Evolutionary conservation across 164 flowering plant species (phyloP).

Genomic region (Litsea cubeba): DNA sequence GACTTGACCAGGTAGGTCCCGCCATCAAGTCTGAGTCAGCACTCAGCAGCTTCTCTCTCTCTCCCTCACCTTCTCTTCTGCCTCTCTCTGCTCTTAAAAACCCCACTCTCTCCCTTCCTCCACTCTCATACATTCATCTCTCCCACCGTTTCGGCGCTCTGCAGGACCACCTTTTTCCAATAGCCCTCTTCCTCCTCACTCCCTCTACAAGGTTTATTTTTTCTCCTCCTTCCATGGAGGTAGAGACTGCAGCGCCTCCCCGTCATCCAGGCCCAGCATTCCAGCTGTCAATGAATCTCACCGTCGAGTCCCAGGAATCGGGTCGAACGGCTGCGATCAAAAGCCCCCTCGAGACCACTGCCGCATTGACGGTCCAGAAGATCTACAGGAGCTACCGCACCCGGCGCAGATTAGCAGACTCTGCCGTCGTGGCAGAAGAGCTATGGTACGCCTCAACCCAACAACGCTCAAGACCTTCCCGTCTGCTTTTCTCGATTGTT

Average conservation of each 20-base stretch:
- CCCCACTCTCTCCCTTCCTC: background rate
- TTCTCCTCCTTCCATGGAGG: background rate
- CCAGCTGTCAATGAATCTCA: background rate
- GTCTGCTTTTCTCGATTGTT: background rate
- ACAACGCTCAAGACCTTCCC: too few relatives aligned
- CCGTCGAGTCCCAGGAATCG: background rate
- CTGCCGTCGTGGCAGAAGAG: constrained; percentile 78
- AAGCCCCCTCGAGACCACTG: constrained; percentile 2
- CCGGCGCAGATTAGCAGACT: constrained; percentile 79
- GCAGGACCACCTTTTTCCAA: background rate
- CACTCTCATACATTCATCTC: background rate
- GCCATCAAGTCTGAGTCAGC: background rate
- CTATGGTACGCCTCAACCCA: constrained; percentile 43
- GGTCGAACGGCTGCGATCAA: background rate
- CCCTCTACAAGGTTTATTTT: background rate
- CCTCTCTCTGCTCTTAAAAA: background rate
- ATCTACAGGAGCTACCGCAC: constrained; percentile 73
- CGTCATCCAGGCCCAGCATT: background rate
- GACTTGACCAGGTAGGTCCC: background rate
- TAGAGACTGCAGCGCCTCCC: background rate
- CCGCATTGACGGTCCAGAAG: constrained; percentile 68
- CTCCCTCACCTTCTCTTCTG: background rate
- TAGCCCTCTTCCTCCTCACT: background rate
- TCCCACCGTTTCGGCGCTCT: background rate
- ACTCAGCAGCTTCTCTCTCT: background rate